Percentiles rank a stretch among this genome's conserved stretches.
phyloP scores from a whole-genome alignment of 2,329 filamentous ascomycete genomes.

The Fonsecaea monophora region DNA sequence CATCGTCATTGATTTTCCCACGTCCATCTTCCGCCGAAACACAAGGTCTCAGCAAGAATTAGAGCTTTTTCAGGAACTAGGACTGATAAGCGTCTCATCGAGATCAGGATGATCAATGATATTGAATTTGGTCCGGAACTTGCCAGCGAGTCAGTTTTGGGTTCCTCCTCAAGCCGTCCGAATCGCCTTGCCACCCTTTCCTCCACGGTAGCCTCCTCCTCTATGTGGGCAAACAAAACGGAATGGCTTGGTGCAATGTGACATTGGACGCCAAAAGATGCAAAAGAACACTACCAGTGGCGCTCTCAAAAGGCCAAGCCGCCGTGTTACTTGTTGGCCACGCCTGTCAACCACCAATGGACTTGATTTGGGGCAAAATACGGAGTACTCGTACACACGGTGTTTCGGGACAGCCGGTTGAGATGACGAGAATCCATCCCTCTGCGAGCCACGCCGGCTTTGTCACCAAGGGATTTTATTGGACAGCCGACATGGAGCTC shows the following conservation, averaged over 20 bases:
- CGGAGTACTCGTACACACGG: slow-evolving; percentile 13
- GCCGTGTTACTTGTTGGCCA: slow-evolving; percentile 5
- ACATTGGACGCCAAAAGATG: not conserved
- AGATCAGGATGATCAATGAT: slow-evolving; percentile 5
- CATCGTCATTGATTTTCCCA: not conserved
- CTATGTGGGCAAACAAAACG: not conserved
- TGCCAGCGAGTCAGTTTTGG: not conserved
- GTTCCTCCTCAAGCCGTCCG: not conserved
- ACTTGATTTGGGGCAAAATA: not conserved
- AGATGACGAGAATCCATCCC: slow-evolving; percentile 14
- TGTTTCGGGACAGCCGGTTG: slow-evolving; percentile 26
- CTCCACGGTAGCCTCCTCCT: not conserved
- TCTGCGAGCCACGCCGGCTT: not conserved
- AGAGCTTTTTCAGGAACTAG: not conserved
- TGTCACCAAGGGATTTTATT: slow-evolving; percentile 4
- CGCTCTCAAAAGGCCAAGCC: not conserved
- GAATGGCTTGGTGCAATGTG: not conserved
- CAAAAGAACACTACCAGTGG: slow-evolving; percentile 3
- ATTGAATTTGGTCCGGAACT: not conserved
- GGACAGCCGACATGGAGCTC: not conserved
- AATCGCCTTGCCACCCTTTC: not conserved
- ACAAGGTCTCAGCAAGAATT: slow-evolving; percentile 2
- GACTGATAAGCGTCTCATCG: slow-evolving; percentile 5
- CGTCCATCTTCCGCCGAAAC: not conserved
- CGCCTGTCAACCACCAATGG: not conserved